These are phyloP conservation scores for Verruconis gallopava DNA, from an alignment of 2,329 filamentous ascomycete species.

Conservation along the genomic window DNA sequence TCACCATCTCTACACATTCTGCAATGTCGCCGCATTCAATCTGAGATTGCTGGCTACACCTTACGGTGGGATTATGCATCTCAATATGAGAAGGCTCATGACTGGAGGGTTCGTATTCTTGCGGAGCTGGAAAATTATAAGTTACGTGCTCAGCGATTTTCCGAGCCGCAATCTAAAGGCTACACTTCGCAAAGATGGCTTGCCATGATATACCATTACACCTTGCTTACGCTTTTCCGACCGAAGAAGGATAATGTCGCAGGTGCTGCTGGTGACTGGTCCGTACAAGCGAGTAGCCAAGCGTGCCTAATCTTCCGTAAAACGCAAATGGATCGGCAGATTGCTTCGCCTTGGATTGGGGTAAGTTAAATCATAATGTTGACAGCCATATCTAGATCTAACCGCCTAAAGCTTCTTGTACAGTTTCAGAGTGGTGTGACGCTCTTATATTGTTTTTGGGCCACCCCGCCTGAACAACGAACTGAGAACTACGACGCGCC, in stretches of 20 bases:
- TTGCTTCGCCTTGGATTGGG: conserved; percentile 15
- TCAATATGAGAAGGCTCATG: conserved; percentile 12
- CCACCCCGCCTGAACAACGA: conserved; percentile 20
- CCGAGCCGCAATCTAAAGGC: conserved; percentile 14
- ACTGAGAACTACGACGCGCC: conserved; percentile 16
- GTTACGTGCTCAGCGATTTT: conserved; percentile 13
- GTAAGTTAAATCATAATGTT: conserved; percentile 9
- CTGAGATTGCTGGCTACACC: conserved; percentile 14
- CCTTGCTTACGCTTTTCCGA: conserved; percentile 14
- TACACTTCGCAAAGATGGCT: conserved; percentile 16
- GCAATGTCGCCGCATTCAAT: conserved; percentile 15
- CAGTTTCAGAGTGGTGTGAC: conserved; percentile 25
- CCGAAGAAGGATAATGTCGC: conserved; percentile 13
- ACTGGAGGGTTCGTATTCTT: conserved; percentile 15
- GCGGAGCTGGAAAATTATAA: conserved; percentile 14
- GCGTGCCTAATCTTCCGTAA: conserved; percentile 15
- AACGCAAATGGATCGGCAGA: conserved; percentile 15
- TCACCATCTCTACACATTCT: conserved; percentile 15
- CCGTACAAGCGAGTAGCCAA: conserved; percentile 15
- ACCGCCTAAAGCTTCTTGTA: conserved; percentile 11
- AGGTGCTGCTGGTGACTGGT: conserved; percentile 15
- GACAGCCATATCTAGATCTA: neutral
- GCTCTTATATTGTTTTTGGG: conserved; percentile 26
- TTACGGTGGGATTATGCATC: conserved; percentile 13
- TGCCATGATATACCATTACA: conserved; percentile 16